Evolutionary conservation across 1,284 basidiomycete species (phyloP), one percentile per base, ranked within the genome.

Genomic region (Boletus smithii): DNA sequence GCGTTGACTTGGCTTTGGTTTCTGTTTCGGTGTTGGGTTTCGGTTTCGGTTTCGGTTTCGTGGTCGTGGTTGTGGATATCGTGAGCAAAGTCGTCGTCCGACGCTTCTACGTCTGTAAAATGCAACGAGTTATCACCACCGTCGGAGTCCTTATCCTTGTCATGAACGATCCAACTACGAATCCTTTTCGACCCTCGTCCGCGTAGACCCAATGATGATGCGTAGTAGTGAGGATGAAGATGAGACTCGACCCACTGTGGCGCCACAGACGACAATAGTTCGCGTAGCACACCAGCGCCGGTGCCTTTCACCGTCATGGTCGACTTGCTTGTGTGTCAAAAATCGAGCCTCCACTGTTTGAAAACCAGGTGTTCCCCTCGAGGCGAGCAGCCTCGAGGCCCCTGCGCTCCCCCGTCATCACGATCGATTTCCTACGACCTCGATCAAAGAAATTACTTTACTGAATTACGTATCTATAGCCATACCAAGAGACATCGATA

Each of bases 191-290:
- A 22, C 33, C 56, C 56, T 44, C 52, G 51, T 36, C 32, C 14
- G 10, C 29, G 29, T 30, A 13, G 18, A 23, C 35, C 23, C 23
- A 24, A 43, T 26, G 42, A n/a, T 17, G 32, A 10, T 33, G 31
- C 8, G 31, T 33, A 33, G 6, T 13, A 31, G 18, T 34, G 33
- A 8, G 18, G 34, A 16, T n/a, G 11, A 38, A 38, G 37, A 41
- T 55, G 59, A 10, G 56, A 57, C n/a, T 62, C 57, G 55, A 58
- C 55, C 39, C 57, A 55, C 11, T 59, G 61, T 35, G 34, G 34
- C 42, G 57, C 54, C 46, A 60, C 54, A 50, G 50, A 46, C 27
- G 57, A 58, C 45, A 58, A 40, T 33, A 60, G 43, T 14, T 49
- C 60, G 49, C 55, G 60, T 26, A 59, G 46, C 29, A 8, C 23